A percentile compares a stretch with the other conserved stretches of the same genome.
Evolutionary conservation across 805 yeast species (phyloP).

Genomic region (Monosporozyma unispora): DNA sequence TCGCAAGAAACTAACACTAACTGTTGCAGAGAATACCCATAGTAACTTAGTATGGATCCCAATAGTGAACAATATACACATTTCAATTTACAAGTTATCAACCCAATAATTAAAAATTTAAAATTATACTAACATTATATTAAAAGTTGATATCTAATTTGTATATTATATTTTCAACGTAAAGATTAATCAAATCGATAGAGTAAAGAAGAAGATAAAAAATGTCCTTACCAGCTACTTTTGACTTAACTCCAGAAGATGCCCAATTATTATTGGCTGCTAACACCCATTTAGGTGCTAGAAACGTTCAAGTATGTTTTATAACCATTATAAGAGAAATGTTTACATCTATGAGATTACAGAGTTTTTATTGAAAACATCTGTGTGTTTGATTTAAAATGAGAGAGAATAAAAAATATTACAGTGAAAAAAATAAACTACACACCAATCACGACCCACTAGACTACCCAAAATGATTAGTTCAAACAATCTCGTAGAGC

Average conservation of each 20-base stretch:
- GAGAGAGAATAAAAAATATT: too few species aligned
- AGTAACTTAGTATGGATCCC: not conserved
- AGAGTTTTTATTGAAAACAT: too few species aligned
- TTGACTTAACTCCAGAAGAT: constrained; percentile 93
- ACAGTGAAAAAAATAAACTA: too few species aligned
- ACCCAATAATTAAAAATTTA: not conserved
- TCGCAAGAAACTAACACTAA: too few species aligned
- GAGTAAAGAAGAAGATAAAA: constrained; percentile 16
- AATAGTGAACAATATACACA: not conserved
- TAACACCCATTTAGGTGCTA: constrained; percentile 98
- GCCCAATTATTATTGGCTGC: constrained; percentile 99
- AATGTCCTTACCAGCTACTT: constrained; percentile 81
- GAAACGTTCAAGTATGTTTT: constrained; percentile 93
- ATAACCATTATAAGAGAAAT: not conserved
- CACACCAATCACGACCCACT: too few species aligned
- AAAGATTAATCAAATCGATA: constrained; percentile 1
- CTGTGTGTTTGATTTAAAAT: too few species aligned
- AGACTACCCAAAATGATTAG: too few species aligned
- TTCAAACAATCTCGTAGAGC: too few species aligned
- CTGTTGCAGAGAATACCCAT: not conserved
- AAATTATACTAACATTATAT: not conserved
- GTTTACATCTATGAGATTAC: too few species aligned
- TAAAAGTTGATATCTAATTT: not conserved
- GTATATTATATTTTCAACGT: not conserved
- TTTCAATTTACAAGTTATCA: not conserved